Percentiles rank a stretch among this genome's conserved stretches.
These are phyloP conservation scores for Kurtzmaniella cleridarum DNA, from an alignment of 805 yeast species.

Conservation along the genomic window DNA sequence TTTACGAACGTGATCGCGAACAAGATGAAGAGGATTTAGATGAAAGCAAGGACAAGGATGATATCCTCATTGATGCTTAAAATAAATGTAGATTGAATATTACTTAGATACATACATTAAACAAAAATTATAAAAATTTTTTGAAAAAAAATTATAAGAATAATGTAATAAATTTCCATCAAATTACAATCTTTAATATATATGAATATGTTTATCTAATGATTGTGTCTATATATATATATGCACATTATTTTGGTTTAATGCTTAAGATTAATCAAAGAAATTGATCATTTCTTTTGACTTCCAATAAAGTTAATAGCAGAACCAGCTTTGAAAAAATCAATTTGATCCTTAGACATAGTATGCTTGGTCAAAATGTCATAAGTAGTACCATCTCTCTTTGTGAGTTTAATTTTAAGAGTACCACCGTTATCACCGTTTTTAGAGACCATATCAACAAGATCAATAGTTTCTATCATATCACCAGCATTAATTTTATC, in stretches of 20 bases:
- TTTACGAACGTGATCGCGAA: conserved; percentile 84
- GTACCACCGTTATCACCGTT: conserved; percentile 86
- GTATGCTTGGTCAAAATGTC: conserved; percentile 83
- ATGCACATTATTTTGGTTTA: not conserved
- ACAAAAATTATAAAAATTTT: too few species aligned
- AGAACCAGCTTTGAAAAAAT: conserved; percentile 94
- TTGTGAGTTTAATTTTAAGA: conserved; percentile 66
- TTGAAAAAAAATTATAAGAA: too few species aligned
- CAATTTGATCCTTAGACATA: conserved; percentile 94
- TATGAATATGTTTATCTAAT: too few species aligned
- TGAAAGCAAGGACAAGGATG: conserved; percentile 19
- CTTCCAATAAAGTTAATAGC: conserved; percentile 90
- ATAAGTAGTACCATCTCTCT: conserved; percentile 62
- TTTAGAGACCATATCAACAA: conserved; percentile 71
- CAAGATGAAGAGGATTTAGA: conserved; percentile 53
- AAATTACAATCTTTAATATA: too few species aligned
- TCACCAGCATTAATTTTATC: conserved; percentile 78
- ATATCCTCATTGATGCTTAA: conserved; percentile 37
- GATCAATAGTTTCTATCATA: conserved; percentile 64
- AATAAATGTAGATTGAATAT: not conserved
- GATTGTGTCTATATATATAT: too few species aligned
- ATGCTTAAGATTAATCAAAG: not conserved
- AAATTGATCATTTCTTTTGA: conserved; percentile 21
- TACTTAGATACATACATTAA: not conserved
- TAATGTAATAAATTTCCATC: too few species aligned